Base-by-base conservation (phyloP, 352 stramenopile species). In the Halophytophthora batemanensis region DNA sequence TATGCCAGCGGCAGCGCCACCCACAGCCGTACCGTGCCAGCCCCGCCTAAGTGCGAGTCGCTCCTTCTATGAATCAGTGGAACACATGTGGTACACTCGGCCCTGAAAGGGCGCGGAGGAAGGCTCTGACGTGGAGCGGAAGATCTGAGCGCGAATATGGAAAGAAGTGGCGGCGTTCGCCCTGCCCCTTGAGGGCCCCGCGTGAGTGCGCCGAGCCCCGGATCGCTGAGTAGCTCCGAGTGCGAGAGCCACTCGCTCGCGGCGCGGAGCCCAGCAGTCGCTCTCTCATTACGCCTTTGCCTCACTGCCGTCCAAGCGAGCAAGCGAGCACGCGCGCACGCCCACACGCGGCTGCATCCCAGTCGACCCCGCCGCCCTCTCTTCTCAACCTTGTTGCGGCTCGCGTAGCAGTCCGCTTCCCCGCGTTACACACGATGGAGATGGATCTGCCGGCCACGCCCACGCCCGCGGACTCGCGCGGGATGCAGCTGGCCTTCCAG, bases 401-500 rank as follows among this genome's bases (percentile, higher is more conserved):
- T 31, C 25, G 4, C 25, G 25, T 31, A 31, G 25, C 25, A 31
- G 25, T 31, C 25, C 25, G 8, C 4, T 31, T 8, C 4, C 25
- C 25, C 8, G 6, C 23, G 19, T 13, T 34, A 22, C 33, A 31
- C n/a, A 53, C 14, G 36, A 69, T 72, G 64, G 59, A 72, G 35
- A 69, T 68, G 60, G 59, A 72, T 22, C 48, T 72, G 40, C 64
- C 64, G 15, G 64, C 64, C 41, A 72, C 64, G 8, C 64, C 64
- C 23, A 72, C 64, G 18, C 54, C 64, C 33, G 29, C 51, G 23
- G 59, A 68, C 45, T 50, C 59, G 39, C 51, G 58, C 33, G 46
- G 28, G 12, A 50, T 72, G 39, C 45, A 71, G 45, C 54, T 74
- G 23, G 71, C 66, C 36, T 77, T 74, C 50, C 68, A 77, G 45